Evolutionary conservation across 805 yeast species (phyloP), one percentile per base, ranked within the genome.

Genomic region (Cyberlindnera xishuangbannaensis): DNA sequence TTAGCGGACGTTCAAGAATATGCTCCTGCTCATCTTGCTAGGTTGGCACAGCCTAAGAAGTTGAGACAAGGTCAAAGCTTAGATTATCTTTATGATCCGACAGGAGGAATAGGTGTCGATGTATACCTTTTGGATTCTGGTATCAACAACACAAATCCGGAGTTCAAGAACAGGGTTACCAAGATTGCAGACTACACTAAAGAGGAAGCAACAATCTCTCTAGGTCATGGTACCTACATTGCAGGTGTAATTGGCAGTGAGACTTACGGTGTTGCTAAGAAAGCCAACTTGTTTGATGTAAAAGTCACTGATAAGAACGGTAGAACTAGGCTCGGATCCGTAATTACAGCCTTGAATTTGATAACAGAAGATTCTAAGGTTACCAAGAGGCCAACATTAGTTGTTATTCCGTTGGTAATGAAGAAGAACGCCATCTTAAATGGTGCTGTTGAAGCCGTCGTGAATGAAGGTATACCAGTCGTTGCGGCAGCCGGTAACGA

Each of bases 201-300:
- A 24, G 31, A 32, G 12, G 27, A 56, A 11, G 52, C 53, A 17
- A 46, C 47, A 5, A 48, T 34, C 15, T 22, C 25, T 7, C 61
- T 71, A 49, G 78, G 76, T 4, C 80, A 74, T 48, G 81, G 80
- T 1, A 71, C 78, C 1, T 73, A 71, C 29, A 65, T 74, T 15
- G 78, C 80, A 0, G 78, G 78, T 3, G 53, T 73, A 8, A 55
- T 71, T 25, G 76, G 74, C 0, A 66, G 77, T 2, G 59, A 59
- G 24, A 56, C 71, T 1, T 71, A 59, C 47, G 81, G 81, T 3
- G 73, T 71, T 15, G 66, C 78, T 15, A 75, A 75, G 45, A 54
- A 58, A 39, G 58, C 61, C 22, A 60, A 58, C 31, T 39, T 67
- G 27, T 55, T 69, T 25, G 75, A 70, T 39, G 59, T 65, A 33